Evolutionary conservation across 1,284 basidiomycete species (phyloP), one percentile per base, ranked within the genome.

Genomic region (Meira miltonrushii): DNA sequence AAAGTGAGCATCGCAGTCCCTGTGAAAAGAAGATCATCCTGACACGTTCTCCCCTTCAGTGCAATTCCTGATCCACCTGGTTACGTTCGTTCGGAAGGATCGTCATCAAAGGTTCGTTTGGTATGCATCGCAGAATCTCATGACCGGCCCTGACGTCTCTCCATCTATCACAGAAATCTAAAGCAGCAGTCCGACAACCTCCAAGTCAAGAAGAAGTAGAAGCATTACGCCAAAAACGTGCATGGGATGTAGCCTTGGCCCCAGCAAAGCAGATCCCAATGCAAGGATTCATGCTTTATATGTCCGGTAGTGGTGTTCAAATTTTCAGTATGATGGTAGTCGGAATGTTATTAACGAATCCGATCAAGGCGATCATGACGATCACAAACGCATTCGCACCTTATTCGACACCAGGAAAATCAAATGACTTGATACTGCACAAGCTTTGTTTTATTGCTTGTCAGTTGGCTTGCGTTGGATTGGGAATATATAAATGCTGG

Each of bases 281-380:
- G 75, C 74, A 76, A 58, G 66, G 66, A 0, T 67, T 75, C 63
- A 77, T 77, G 75, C 66, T 77, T 17, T 77, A 73, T 66, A 77
- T 77, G 75, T 66, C 62, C 46, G 75, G 75, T 12, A 68, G 61
- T 19, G 58, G 69, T 46, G 75, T 77, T 1, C 75, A 77, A 64
- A 76, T 76, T 53, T 77, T 77, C 60, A 70, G 67, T 43, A 77
- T 77, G 75, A 75, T 76, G 72, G 72, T 66, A 23, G 72, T 77
- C 5, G 67, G 67, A 15, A 77, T 77, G 75, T 65, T 75, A 54
- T 65, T 77, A 57, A 69, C 67, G 0, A 65, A 67, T 19, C 74
- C 75, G 0, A 19, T 75, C 39, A 67, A 64, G 21, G 74, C 67
- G 11, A 66, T 75, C 39, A 55, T 63, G 1, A 56, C 58, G 1